Percentiles rank a stretch among this genome's conserved stretches.
Evolutionary conservation across 2,329 filamentous ascomycete species (phyloP).

Genomic region (Xylaria multiplex): DNA sequence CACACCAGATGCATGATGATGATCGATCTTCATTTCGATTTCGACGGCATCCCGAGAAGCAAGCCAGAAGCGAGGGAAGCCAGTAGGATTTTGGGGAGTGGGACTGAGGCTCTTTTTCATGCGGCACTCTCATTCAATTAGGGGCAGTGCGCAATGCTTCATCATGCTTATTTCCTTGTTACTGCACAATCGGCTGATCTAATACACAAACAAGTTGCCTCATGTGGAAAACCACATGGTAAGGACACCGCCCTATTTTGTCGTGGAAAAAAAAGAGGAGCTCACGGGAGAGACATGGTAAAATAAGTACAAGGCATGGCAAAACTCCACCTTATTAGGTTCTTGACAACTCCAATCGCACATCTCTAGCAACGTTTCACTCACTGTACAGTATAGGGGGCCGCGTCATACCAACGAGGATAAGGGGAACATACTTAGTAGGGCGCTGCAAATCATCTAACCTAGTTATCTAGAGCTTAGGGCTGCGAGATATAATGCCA

Average conservation of each 20-base stretch:
- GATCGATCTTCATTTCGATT: conserved; percentile 26
- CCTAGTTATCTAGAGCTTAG: not conserved
- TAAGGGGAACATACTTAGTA: too few species aligned
- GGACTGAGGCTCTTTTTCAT: conserved; percentile 29
- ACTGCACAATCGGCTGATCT: conserved; percentile 8
- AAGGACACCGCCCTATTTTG: too few species aligned
- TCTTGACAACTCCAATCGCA: not conserved
- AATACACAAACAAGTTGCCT: not conserved
- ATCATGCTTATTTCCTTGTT: conserved; percentile 5
- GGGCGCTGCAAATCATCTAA: not conserved
- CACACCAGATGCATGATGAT: conserved; percentile 14
- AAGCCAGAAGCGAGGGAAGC: not conserved
- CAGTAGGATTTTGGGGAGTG: conserved; percentile 23
- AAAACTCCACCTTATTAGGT: not conserved
- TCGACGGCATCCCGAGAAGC: not conserved
- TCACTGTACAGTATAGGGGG: not conserved
- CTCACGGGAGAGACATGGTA: too few species aligned
- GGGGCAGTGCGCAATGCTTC: conserved; percentile 27
- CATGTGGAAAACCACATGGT: not conserved
- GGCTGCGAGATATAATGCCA: not conserved
- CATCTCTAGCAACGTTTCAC: conserved; percentile 18
- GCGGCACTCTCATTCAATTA: conserved; percentile 27
- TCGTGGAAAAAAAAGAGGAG: not conserved
- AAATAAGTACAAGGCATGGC: not conserved
- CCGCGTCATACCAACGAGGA: not conserved